These are phyloP conservation scores for Globisporangium perplexum DNA, from an alignment of 352 stramenopile species.

Conservation along the genomic window DNA sequence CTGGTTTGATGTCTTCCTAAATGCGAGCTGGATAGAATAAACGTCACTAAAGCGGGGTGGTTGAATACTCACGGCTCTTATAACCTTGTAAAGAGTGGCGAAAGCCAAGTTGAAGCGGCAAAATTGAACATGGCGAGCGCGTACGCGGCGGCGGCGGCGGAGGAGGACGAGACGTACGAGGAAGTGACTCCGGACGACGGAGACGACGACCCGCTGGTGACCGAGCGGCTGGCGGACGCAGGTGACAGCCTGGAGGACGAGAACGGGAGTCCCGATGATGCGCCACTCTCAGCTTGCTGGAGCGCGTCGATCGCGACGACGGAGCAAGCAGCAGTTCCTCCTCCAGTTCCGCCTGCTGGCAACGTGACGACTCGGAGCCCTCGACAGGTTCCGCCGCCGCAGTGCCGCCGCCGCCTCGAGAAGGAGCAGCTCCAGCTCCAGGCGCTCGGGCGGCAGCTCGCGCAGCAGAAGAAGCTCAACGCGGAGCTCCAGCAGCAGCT, in stretches of 20 bases:
- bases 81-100: neutral
- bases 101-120: neutral
- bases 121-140: neutral
- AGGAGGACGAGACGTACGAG: too few species aligned
- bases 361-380: neutral
- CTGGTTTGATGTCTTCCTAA: neutral
- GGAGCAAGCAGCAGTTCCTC: neutral
- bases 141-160: too few species aligned
- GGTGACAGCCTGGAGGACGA: neutral
- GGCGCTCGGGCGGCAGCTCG: constrained; percentile 34
- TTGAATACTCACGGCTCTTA: too few species aligned
- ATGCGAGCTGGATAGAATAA: neutral
- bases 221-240: constrained; percentile 7
- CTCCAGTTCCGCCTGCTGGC: neutral
- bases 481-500: constrained; percentile 39
- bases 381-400: neutral
- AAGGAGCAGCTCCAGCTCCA: constrained; percentile 13
- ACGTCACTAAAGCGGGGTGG: too few species aligned
- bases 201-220: constrained; percentile 7
- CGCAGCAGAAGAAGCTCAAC: constrained; percentile 37
- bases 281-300: neutral
- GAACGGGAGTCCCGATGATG: neutral
- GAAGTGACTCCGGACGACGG: too few species aligned
- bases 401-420: constrained; percentile 3
- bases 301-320: too few species aligned